These are phyloP conservation scores for Rhypophila decipiens DNA, from an alignment of 495 filamentous ascomycete genomes.

Conservation along the genomic window DNA sequence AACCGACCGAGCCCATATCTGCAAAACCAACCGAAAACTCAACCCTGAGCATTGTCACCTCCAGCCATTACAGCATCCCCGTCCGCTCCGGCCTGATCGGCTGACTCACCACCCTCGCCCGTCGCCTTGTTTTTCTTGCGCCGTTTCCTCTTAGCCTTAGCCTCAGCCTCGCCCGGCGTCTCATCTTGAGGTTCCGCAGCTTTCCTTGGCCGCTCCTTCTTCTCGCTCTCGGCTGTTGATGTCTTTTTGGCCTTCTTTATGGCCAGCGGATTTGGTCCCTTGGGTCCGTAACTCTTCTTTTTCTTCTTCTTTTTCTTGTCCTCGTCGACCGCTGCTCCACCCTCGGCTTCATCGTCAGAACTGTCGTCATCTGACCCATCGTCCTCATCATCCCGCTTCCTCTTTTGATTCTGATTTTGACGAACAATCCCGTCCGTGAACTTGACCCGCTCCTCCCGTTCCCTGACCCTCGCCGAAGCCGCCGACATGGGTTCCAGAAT, in stretches of 20 bases:
- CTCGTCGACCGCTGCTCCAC: slow-evolving; percentile 18
- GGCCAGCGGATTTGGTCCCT: slow-evolving; percentile 83
- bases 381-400: slow-evolving; percentile 40
- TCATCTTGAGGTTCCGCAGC: too few species aligned
- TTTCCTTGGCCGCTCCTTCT: slow-evolving; percentile 14
- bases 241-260: slow-evolving; percentile 60
- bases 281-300: slow-evolving; percentile 56
- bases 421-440: slow-evolving; percentile 25
- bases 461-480: slow-evolving; percentile 52
- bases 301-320: slow-evolving; percentile 50
- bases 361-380: slow-evolving; percentile 15
- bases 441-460: slow-evolving; percentile 67
- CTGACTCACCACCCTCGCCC: slow-evolving; percentile 7
- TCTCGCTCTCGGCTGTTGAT: slow-evolving; percentile 7
- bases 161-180: slow-evolving; percentile 10
- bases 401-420: slow-evolving; percentile 41
- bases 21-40: background rate
- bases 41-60: background rate
- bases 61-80: background rate
- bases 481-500: slow-evolving; percentile 75
- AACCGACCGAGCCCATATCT: background rate
- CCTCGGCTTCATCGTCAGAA: slow-evolving; percentile 18
- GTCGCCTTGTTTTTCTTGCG: slow-evolving; percentile 35
- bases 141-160: slow-evolving; percentile 38
- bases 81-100: background rate